Conservation (phyloP, 2,329 filamentous ascomycete genomes). For the Fusarium domesticum region DNA sequence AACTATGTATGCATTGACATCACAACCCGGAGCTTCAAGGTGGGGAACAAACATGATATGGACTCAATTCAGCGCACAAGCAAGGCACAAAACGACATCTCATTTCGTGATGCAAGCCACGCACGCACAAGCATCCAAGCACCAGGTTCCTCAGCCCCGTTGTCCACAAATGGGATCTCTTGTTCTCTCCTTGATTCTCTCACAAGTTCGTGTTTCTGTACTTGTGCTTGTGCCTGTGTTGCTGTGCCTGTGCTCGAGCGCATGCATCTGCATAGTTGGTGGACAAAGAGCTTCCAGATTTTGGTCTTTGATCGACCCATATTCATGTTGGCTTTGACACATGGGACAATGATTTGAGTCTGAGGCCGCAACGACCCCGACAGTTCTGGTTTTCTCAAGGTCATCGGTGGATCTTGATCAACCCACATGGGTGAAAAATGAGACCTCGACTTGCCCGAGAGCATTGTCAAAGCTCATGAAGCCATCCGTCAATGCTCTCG, state of each 20-base stretch:
- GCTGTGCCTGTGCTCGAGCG: constrained; percentile 14
- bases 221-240: constrained; percentile 15
- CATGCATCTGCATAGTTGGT: background rate
- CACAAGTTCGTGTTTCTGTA: constrained; percentile 7
- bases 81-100: constrained; percentile 27
- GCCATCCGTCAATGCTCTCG: constrained; percentile 4
- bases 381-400: background rate
- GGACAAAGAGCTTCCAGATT: background rate
- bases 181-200: background rate
- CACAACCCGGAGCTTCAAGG: constrained; percentile 14
- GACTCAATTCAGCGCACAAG: constrained; percentile 20
- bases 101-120: constrained; percentile 30
- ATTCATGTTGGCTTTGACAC: background rate
- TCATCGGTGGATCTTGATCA: background rate
- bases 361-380: too few species aligned
- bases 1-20: constrained; percentile 20
- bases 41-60: constrained; percentile 13
- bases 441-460: too few species aligned
- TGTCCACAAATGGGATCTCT: constrained; percentile 6
- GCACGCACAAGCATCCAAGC: constrained; percentile 18
- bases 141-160: constrained; percentile 7
- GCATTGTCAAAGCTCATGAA: constrained; percentile 1
- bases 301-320: background rate
- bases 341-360: background rate
- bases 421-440: background rate